Evolutionary conservation across 257 asterid species (phyloP).

Genomic region (Perilla frutescens): DNA sequence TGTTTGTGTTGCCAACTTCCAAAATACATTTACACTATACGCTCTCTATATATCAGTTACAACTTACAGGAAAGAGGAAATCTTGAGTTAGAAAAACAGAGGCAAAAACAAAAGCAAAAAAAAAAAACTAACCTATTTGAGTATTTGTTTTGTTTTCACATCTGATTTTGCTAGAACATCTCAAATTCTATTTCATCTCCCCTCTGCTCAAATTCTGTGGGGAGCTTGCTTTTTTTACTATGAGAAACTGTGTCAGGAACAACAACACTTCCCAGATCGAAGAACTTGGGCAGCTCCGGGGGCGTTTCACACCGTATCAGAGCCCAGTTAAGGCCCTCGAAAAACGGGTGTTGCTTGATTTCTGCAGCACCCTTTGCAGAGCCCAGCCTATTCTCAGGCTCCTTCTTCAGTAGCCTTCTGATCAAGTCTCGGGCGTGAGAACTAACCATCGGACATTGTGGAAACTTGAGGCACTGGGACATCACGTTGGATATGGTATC

Average conservation of each 20-base stretch:
- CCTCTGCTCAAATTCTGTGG: constrained; percentile 32
- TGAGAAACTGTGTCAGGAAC: constrained; percentile 23
- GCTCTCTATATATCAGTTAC: constrained; percentile 23
- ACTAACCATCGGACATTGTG: constrained; percentile 61
- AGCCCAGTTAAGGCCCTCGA: constrained; percentile 85
- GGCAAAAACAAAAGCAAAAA: background rate
- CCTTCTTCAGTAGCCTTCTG: constrained; percentile 64
- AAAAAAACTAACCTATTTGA: constrained; percentile 27
- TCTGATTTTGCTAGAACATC: constrained; percentile 49
- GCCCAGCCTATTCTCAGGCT: constrained; percentile 75
- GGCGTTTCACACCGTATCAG: constrained; percentile 73
- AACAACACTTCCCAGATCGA: constrained; percentile 46
- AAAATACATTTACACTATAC: constrained; percentile 36
- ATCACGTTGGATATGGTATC: constrained; percentile 77
- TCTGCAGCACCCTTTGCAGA: constrained; percentile 76
- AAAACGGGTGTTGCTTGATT: constrained; percentile 80
- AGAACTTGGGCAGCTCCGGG: constrained; percentile 69
- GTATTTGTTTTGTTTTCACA: constrained; percentile 23
- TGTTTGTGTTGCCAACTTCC: constrained; percentile 25
- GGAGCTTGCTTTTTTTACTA: constrained; percentile 31
- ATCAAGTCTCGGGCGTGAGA: constrained; percentile 71
- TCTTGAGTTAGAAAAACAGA: background rate
- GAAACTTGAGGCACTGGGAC: constrained; percentile 68
- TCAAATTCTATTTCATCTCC: constrained; percentile 48
- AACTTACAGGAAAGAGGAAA: constrained; percentile 27